Base-by-base conservation (phyloP, 225 moss, liverwort and hornwort species). In the Pseudoscleropodium purum region DNA sequence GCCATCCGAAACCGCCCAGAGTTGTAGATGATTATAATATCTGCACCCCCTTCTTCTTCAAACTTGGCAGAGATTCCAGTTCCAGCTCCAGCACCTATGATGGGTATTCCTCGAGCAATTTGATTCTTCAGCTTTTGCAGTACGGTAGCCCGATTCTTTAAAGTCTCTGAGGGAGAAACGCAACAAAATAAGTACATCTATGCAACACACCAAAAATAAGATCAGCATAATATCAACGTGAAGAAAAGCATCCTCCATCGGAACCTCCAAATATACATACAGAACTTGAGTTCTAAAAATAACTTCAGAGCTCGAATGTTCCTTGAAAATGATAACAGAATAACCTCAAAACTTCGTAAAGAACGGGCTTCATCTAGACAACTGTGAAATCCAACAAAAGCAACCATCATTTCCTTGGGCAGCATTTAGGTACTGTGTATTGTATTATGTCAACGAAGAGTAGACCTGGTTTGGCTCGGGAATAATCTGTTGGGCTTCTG, bases 51-150 rank as follows among this genome's bases (percentile, higher is more conserved):
- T 91, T 98, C 93, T 92, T 98, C 98, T 93, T 98, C 98, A 90
- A 98, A 97, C 92, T 98, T 98, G 59, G 98, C 98, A 88, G 98
- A 98, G 65, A 98, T 98, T 85, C 98, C 98, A 91, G 98, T 99
- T 90, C 98, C 98, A 72, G 98, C 98, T 78, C 98, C 98, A 86
- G 98, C 98, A 89, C 98, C 97, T 76, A 99, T 96, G 68, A 99
- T 97, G n/a, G 98, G 98, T 88, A 95, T 92, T 69, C 98, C 97
- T 91, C 93, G 92, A 82, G 95, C 89, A 73, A 99, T 95, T 85
- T 96, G 96, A 72, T 91, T 94, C 93, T 94, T 92, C 88, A 99
- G 90, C 82, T 94, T 96, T 83, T 92, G 90, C 51, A 98, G 91
- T 68, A 93, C 49, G 83, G 85, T 88, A 84, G 93, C 90, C 84